A percentile compares a stretch with the other conserved stretches of the same genome.
Conservation (phyloP, 352 stramenopile species). For the Phytophthora parvispora region DNA sequence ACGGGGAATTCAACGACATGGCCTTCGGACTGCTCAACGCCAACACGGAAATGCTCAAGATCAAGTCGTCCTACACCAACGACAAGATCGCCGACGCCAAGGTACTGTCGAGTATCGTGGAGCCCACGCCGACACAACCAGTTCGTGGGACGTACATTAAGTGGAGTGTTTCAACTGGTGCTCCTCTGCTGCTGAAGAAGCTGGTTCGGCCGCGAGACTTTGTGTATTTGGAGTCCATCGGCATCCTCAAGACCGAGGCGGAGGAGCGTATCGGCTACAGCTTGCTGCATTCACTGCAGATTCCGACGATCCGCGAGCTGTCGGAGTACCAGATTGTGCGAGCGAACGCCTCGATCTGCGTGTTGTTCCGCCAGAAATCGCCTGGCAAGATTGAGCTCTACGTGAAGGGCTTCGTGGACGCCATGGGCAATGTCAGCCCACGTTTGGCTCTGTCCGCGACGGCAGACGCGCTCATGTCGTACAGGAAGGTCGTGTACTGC, state of each 20-base stretch:
- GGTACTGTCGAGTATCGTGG: slow-evolving; percentile 49
- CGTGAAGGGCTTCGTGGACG: slow-evolving; percentile 42
- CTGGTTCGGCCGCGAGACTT: slow-evolving; percentile 58
- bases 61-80: slow-evolving; percentile 60
- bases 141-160: slow-evolving; percentile 49
- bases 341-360: slow-evolving; percentile 55
- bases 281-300: slow-evolving; percentile 61
- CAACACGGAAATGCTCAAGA: slow-evolving; percentile 36
- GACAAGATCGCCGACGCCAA: slow-evolving; percentile 57
- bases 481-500: slow-evolving; percentile 26
- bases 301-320: slow-evolving; percentile 40
- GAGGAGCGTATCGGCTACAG: slow-evolving; percentile 55
- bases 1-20: slow-evolving; percentile 48
- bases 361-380: slow-evolving; percentile 47
- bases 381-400: slow-evolving; percentile 48
- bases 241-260: slow-evolving; percentile 26
- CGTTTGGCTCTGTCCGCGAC: slow-evolving; percentile 22
- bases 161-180: slow-evolving; percentile 46
- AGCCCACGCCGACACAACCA: slow-evolving; percentile 47
- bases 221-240: slow-evolving; percentile 57
- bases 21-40: slow-evolving; percentile 44
- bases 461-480: slow-evolving; percentile 38
- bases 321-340: slow-evolving; percentile 40
- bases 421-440: slow-evolving; percentile 27
- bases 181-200: slow-evolving; percentile 35